Conservation (phyloP, 1,284 basidiomycete genomes). For the Ustilago nuda region DNA sequence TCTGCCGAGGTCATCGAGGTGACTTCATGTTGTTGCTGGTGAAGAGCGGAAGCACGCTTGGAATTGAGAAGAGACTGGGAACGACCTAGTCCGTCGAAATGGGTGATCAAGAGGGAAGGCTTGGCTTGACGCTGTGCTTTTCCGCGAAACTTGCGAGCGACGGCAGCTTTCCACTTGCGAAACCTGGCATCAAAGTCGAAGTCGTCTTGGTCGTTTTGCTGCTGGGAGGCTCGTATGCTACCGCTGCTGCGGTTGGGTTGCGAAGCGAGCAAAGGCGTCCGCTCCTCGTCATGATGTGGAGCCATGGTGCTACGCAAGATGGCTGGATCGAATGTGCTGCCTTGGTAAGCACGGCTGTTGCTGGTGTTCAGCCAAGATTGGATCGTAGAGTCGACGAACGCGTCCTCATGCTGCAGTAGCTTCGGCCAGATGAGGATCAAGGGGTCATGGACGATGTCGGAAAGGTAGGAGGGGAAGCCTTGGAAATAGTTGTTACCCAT, state of each 20-base stretch:
- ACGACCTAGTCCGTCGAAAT: conserved; percentile 38
- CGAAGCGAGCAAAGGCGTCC: conserved; percentile 30
- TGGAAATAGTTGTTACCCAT: background rate
- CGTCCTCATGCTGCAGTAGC: conserved; percentile 14
- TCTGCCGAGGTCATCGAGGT: conserved; percentile 39
- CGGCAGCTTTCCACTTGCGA: conserved; percentile 52
- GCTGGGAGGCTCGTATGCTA: background rate
- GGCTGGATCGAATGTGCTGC: background rate
- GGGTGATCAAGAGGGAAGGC: conserved; percentile 32
- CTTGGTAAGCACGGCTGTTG: background rate
- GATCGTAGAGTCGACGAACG: background rate
- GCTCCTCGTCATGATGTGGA: conserved; percentile 19
- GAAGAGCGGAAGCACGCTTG: background rate
- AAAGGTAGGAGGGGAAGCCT: background rate
- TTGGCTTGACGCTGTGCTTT: conserved; percentile 20
- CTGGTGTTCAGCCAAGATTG: conserved; percentile 22
- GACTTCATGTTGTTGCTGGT: conserved; percentile 20
- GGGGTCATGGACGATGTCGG: background rate
- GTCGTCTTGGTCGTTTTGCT: conserved; percentile 23
- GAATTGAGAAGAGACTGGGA: conserved; percentile 20
- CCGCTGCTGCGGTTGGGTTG: conserved; percentile 9
- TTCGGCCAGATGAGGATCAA: background rate
- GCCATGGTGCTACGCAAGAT: conserved; percentile 8
- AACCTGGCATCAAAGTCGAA: conserved; percentile 59
- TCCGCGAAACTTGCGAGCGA: conserved; percentile 49